These are phyloP conservation scores for Ensete ventricosum DNA, from an alignment of 176 grass and related monocot genomes.

Conservation along the genomic window DNA sequence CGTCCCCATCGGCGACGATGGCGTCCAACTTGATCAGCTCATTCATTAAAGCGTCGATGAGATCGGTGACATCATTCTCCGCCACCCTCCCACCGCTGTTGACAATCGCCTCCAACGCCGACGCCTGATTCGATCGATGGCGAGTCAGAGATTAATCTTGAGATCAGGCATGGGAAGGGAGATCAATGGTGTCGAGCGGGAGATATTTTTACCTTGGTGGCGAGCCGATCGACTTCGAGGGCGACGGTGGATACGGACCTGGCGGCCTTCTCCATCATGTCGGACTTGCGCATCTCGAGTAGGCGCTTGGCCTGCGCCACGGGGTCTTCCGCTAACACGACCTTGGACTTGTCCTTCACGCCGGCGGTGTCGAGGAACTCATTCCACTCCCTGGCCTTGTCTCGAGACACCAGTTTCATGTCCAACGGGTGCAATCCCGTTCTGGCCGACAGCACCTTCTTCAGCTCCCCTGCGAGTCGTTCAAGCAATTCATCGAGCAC, in stretches of 20 bases:
- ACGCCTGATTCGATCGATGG: slow-evolving; percentile 36
- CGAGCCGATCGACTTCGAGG: slow-evolving; percentile 81
- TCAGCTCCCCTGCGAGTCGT: slow-evolving; percentile 50
- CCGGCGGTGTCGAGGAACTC: slow-evolving; percentile 77
- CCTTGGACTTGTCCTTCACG: slow-evolving; percentile 86
- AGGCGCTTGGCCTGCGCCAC: slow-evolving; percentile 71
- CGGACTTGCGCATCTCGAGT: slow-evolving; percentile 57
- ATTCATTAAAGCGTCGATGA: slow-evolving; percentile 83
- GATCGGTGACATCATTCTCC: slow-evolving; percentile 54
- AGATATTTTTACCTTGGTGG: slow-evolving; percentile 48
- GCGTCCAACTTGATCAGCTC: slow-evolving; percentile 88
- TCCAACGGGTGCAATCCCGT: slow-evolving; percentile 77
- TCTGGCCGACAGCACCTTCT: slow-evolving; percentile 57
- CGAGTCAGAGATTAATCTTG: background rate
- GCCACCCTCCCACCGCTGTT: slow-evolving; percentile 69
- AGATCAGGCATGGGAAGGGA: background rate
- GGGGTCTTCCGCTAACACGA: slow-evolving; percentile 64
- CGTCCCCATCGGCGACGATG: slow-evolving; percentile 1
- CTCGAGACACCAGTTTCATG: slow-evolving; percentile 68
- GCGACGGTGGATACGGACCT: slow-evolving; percentile 51
- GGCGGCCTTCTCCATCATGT: slow-evolving; percentile 54
- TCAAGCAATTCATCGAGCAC: background rate
- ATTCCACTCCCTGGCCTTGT: slow-evolving; percentile 62
- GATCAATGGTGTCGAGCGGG: background rate
- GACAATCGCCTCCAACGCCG: slow-evolving; percentile 65